A percentile compares a stretch with the other conserved stretches of the same genome.
Evolutionary conservation across 768 basidiomycete species (phyloP).

Genomic region (Aureoboletus auriporus): DNA sequence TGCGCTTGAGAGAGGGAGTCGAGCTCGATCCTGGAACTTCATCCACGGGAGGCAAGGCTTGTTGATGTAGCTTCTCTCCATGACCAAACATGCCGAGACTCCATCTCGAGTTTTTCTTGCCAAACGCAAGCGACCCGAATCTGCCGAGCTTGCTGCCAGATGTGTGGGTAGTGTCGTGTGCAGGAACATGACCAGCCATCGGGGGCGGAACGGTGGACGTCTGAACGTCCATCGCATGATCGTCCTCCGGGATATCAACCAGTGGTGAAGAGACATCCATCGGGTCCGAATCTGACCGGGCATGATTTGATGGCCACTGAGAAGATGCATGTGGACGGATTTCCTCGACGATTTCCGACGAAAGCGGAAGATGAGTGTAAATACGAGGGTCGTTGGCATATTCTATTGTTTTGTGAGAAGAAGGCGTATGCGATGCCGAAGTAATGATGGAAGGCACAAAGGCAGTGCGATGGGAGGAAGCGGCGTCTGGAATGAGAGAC

Average conservation of each 20-base stretch:
- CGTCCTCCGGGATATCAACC: constrained; percentile 41
- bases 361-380: constrained; percentile 32
- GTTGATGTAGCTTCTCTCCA: constrained; percentile 63
- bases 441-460: constrained; percentile 43
- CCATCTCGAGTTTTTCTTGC: constrained; percentile 69
- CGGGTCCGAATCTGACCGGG: constrained; percentile 31
- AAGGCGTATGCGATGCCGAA: constrained; percentile 27
- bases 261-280: constrained; percentile 59
- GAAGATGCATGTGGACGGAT: constrained; percentile 20
- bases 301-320: constrained; percentile 28
- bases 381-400: constrained; percentile 30
- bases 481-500: constrained; percentile 42
- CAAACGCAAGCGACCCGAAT: constrained; percentile 55
- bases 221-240: constrained; percentile 43
- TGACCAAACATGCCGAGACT: constrained; percentile 66
- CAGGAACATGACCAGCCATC: constrained; percentile 32
- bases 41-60: constrained; percentile 64
- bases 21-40: constrained; percentile 57
- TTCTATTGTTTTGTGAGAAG: constrained; percentile 33
- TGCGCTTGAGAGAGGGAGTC: constrained; percentile 69
- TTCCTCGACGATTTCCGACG: constrained; percentile 28
- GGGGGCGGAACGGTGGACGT: constrained; percentile 47
- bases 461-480: constrained; percentile 50
- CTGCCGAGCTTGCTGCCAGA: constrained; percentile 55
- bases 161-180: constrained; percentile 36